Evolutionary conservation across 495 filamentous ascomycete genomes (phyloP).

Genomic region (Podospora anserina): DNA sequence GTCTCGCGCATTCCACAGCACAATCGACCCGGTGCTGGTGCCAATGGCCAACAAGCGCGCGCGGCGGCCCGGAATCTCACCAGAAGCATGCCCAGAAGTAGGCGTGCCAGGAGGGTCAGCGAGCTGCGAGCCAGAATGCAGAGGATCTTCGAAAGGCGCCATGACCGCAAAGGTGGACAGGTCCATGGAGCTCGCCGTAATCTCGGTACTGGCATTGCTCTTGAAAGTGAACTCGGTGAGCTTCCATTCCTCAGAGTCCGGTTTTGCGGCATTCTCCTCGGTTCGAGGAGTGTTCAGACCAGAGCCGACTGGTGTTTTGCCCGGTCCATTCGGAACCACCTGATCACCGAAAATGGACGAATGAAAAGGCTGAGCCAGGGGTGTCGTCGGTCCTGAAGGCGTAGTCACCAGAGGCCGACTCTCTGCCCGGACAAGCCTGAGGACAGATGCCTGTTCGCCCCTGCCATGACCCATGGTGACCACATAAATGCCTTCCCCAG

Average conservation of each 20-base stretch:
- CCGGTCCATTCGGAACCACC: neutral
- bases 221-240: slow-evolving; percentile 33
- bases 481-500: slow-evolving; percentile 72
- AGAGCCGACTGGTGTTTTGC: neutral
- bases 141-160: slow-evolving; percentile 72
- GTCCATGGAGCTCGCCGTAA: slow-evolving; percentile 76
- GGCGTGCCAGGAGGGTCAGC: slow-evolving; percentile 27
- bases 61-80: slow-evolving; percentile 76
- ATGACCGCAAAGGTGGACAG: slow-evolving; percentile 66
- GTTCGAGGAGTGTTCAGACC: neutral
- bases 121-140: slow-evolving; percentile 33
- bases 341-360: slow-evolving; percentile 23
- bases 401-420: neutral
- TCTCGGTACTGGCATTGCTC: slow-evolving; percentile 33
- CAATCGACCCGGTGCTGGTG: slow-evolving; percentile 70
- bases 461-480: slow-evolving; percentile 67
- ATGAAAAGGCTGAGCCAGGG: slow-evolving; percentile 11
- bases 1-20: slow-evolving; percentile 82
- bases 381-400: slow-evolving; percentile 16
- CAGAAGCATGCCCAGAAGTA: slow-evolving; percentile 27
- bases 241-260: slow-evolving; percentile 38
- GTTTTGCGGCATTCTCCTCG: neutral
- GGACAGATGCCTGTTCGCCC: slow-evolving; percentile 36
- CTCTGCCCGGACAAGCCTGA: slow-evolving; percentile 29
- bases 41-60: slow-evolving; percentile 79